A percentile compares a stretch with the other conserved stretches of the same genome.
phyloP scores from a whole-genome alignment of 345 rosid species.

The Eucalyptus curtisii region DNA sequence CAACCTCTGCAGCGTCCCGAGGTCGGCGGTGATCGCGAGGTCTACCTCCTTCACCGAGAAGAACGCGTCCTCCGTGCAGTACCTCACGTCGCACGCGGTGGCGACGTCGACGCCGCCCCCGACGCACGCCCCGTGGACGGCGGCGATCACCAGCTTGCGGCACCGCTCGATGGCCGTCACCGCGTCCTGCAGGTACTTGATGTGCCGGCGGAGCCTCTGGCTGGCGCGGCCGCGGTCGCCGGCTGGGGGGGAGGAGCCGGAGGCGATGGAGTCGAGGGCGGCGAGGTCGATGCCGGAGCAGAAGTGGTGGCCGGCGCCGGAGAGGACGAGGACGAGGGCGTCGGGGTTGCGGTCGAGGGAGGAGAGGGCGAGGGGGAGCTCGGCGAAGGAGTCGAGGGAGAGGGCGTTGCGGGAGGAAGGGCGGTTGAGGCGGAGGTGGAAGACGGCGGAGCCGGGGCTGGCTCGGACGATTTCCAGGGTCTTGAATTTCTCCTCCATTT shows the following conservation, averaged over 20 bases:
- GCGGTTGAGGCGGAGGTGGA: conserved; percentile 46
- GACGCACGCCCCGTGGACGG: conserved; percentile 65
- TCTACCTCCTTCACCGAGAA: conserved; percentile 84
- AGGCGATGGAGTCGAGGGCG: conserved; percentile 7
- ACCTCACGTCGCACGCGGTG: conserved; percentile 79
- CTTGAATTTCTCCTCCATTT: conserved; percentile 30
- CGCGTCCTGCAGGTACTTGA: conserved; percentile 58
- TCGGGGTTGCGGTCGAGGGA: conserved; percentile 55
- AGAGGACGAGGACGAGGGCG: conserved; percentile 35
- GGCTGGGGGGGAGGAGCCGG: neutral
- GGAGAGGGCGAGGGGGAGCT: conserved; percentile 49
- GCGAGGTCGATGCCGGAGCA: conserved; percentile 72
- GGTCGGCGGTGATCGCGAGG: conserved; percentile 67
- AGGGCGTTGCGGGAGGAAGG: conserved; percentile 55
- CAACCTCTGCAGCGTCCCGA: conserved; percentile 79
- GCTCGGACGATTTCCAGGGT: conserved; percentile 29
- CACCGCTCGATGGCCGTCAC: conserved; percentile 68
- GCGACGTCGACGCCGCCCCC: conserved; percentile 62
- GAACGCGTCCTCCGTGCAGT: conserved; percentile 43
- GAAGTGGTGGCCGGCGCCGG: conserved; percentile 68
- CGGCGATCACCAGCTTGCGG: conserved; percentile 72
- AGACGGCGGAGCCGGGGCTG: conserved; percentile 26
- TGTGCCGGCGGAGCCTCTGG: conserved; percentile 40
- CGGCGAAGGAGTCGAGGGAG: conserved; percentile 50
- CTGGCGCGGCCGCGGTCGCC: conserved; percentile 39